Conservation (phyloP, 306 rosid species). For the Lotus japonicus region DNA sequence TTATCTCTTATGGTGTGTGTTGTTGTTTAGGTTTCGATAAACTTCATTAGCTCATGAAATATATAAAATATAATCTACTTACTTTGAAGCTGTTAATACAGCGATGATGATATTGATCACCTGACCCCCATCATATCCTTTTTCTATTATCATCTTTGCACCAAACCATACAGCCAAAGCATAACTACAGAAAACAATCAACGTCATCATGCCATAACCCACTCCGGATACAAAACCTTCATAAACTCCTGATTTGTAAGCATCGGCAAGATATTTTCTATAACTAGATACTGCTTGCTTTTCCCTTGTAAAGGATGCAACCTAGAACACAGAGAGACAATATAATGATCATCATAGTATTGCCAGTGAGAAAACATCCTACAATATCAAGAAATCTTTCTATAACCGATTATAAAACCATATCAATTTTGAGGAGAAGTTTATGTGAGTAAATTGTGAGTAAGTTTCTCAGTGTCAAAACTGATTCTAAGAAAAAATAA, state of each 20-base stretch:
- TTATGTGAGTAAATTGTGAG: too few relatives aligned
- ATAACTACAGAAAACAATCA: slow-evolving; percentile 46
- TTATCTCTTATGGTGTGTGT: neutral
- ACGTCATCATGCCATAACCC: slow-evolving; percentile 49
- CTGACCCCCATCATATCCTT: slow-evolving; percentile 55
- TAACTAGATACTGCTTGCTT: slow-evolving; percentile 53
- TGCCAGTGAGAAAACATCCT: neutral
- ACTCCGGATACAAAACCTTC: slow-evolving; percentile 57
- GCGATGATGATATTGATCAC: slow-evolving; percentile 62
- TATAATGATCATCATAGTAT: neutral
- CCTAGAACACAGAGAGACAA: slow-evolving; percentile 26
- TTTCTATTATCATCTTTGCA: slow-evolving; percentile 53
- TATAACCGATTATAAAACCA: too few relatives aligned
- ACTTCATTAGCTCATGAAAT: neutral
- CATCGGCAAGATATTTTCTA: slow-evolving; percentile 44
- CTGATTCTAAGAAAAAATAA: too few relatives aligned
- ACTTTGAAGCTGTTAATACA: slow-evolving; percentile 69
- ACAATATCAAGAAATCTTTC: too few relatives aligned
- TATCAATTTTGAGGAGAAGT: too few relatives aligned
- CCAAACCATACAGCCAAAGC: slow-evolving; percentile 76
- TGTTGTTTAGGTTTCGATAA: neutral
- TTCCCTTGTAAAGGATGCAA: slow-evolving; percentile 77
- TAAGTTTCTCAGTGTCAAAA: too few relatives aligned
- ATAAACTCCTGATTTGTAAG: slow-evolving; percentile 60
- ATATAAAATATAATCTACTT: slow-evolving; percentile 18